Percentiles rank a stretch among this genome's conserved stretches.
Conservation (phyloP, 768 basidiomycete species). For the Xerocomus spinulosus region DNA sequence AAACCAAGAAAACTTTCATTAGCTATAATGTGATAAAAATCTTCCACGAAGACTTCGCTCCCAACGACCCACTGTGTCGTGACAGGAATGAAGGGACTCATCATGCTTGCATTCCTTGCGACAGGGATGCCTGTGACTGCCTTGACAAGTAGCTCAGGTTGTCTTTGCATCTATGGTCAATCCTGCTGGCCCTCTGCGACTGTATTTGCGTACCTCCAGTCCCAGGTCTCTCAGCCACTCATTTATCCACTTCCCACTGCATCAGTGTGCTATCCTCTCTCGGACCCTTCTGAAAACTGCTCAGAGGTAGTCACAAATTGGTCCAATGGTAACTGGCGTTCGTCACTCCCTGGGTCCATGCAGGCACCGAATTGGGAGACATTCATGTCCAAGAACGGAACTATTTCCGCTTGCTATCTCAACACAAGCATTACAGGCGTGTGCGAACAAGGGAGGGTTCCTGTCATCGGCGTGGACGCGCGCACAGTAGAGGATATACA, state of each 20-base stretch:
- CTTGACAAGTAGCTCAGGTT: conserved; percentile 2
- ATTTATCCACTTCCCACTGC: conserved; percentile 10
- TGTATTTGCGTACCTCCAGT: conserved; percentile 12
- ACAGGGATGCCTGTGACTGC: not conserved
- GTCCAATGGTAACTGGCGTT: conserved; percentile 37
- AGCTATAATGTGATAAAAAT: no score
- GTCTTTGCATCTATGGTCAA: conserved; percentile 16
- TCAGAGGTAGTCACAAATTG: conserved; percentile 26
- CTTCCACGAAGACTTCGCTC: no score
- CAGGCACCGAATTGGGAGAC: conserved; percentile 28
- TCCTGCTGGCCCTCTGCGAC: conserved; percentile 17
- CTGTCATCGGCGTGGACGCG: conserved; percentile 24
- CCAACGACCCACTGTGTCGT: no score
- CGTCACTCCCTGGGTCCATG: conserved; percentile 34
- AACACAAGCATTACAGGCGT: conserved; percentile 27
- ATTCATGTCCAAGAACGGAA: conserved; percentile 38
- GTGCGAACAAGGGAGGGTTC: conserved; percentile 26
- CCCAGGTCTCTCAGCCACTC: conserved; percentile 15
- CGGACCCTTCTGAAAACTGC: conserved; percentile 36
- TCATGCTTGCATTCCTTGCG: not conserved
- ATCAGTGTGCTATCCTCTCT: conserved; percentile 18
- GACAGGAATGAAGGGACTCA: conserved; percentile 1
- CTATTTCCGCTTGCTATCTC: conserved; percentile 34
- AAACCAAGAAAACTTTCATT: no score
- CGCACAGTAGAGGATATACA: conserved; percentile 26